Evolutionary conservation across 495 filamentous ascomycete genomes (phyloP), one percentile per base, ranked within the genome.

Genomic region (Penicillium canescens): DNA sequence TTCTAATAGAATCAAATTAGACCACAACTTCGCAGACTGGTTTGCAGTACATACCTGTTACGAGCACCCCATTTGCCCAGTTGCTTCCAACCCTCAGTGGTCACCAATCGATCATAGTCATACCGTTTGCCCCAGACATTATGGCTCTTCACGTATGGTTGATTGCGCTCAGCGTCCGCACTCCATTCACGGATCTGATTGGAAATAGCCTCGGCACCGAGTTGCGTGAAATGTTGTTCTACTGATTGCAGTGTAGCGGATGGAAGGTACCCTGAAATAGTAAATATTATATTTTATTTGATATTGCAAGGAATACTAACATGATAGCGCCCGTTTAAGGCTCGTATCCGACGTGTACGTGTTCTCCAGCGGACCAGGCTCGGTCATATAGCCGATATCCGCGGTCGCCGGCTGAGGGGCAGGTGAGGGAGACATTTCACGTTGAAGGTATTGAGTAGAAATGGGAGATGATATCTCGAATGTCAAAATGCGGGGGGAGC

Each of bases 71-170:
- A 75, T 46, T 60, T 55, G 3, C 65, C 72, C 9, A 77, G 47
- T 20, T 66, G 55, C 33, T 73, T 73, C 75, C 74, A 78, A 28
- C 75, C 75, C 38, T 77, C 71, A 3, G 64, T 69, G 2, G 74
- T 77, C 1, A 76, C 47, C 24, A 77, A 52, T 26, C 66, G 61
- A 48, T 77, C 72, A 58, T 71, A 63, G 12, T 68, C 64, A 50
- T 76, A 72, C 38, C 63, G 53, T 31, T 67, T 60, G 2, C 71
- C 71, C 71, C 71, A 74, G 7, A 72, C 71, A 54, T 74, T 70
- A 26, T 66, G 57, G 35, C 60, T 63, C 49, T 74, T 74, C 14
- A 74, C 65, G 39, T 70, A 71, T 12, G 71, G 71, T 43, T 67
- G 67, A 26, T 74, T 61, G 1, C 63, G 54, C 54, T 74, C 71